Evolutionary conservation across 2,329 filamentous ascomycete genomes (phyloP), one percentile per base, ranked within the genome.

Genomic region (Gnomoniopsis smithogilvyi): DNA sequence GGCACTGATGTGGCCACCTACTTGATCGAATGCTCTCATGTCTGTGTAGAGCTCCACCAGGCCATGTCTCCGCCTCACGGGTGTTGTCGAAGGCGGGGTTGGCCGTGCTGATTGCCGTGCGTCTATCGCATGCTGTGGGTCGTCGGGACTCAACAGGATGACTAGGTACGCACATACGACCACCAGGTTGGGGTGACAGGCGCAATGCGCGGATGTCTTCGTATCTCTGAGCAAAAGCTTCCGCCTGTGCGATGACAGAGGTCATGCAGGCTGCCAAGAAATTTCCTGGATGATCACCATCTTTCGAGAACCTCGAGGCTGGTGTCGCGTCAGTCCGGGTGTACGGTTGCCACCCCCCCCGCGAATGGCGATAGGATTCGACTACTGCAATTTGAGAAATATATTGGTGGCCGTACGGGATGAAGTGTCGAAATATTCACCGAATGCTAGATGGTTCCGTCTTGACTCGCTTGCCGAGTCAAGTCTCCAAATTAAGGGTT

Each of bases 401-500:
- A 30, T 30, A 30, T 4, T 30, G 26, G 26, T 30, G 26, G 26
- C 26, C 8, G 26, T 30, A 30, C 4, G 26, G 26, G 8, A 4
- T 30, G n/a, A n/a, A 30, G 4, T 30, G 26, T 30, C 26, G 8
- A 30, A 4, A 30, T 30, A 30, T 30, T 30, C 8, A 8, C 26
- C 26, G 26, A 30, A 30, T 12, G 3, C 45, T 4, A 47, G 12
- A 21, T 21, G 19, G 51, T 45, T 19, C 51, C 22, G 50, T 30
- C 45, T 49, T 24, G 50, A 38, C 30, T 22, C 38, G 26, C 22
- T 50, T 51, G 33, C 26, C 26, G 8, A 30, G 8, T 30, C 26
- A 30, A 30, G 4, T 30, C 26, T 30, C 49, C 55, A 54, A 48
- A 58, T 54, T 22, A 50, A 54, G 59, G 51, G 38, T 34, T 19